Percentiles rank a stretch among this genome's conserved stretches.
phyloP scores from a whole-genome alignment of 73 alveolate species.

The Stentor roeselii region DNA sequence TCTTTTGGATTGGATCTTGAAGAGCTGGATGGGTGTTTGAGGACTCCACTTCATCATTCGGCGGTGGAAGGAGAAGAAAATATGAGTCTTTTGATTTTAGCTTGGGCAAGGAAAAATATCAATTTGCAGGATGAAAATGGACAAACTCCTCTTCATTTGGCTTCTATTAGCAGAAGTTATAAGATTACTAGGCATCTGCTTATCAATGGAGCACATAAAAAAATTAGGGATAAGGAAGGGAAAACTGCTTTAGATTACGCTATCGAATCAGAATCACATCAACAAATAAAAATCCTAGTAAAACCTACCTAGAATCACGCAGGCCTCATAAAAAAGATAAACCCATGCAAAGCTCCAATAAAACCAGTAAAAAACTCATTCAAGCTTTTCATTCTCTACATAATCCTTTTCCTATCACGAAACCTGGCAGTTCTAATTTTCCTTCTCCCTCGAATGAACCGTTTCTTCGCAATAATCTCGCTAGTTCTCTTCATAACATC shows the following conservation, averaged over 20 bases:
- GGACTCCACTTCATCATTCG: slow-evolving; percentile 91
- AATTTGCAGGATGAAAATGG: slow-evolving; percentile 65
- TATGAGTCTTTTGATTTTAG: slow-evolving; percentile 59
- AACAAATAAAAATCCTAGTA: background rate
- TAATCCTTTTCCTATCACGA: background rate
- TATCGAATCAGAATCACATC: slow-evolving; percentile 33
- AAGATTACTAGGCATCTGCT: slow-evolving; percentile 70
- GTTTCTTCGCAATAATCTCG: background rate
- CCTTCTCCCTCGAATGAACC: background rate
- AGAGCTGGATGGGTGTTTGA: slow-evolving; percentile 52
- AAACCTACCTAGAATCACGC: slow-evolving; percentile 4
- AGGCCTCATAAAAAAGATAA: background rate
- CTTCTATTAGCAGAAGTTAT: slow-evolving; percentile 52
- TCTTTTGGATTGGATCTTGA: slow-evolving; percentile 59
- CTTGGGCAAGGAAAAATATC: slow-evolving; percentile 58
- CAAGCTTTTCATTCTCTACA: background rate
- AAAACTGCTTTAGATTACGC: slow-evolving; percentile 69
- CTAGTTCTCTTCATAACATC: background rate
- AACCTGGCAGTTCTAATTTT: background rate
- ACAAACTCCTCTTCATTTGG: slow-evolving; percentile 82
- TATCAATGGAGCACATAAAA: slow-evolving; percentile 73
- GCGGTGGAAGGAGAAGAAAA: slow-evolving; percentile 64
- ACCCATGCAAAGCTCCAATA: background rate
- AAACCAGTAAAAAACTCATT: slow-evolving; percentile 5
- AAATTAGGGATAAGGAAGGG: slow-evolving; percentile 65